Evolutionary conservation across 768 basidiomycete genomes (phyloP).

Genomic region (Russula ochroleuca): DNA sequence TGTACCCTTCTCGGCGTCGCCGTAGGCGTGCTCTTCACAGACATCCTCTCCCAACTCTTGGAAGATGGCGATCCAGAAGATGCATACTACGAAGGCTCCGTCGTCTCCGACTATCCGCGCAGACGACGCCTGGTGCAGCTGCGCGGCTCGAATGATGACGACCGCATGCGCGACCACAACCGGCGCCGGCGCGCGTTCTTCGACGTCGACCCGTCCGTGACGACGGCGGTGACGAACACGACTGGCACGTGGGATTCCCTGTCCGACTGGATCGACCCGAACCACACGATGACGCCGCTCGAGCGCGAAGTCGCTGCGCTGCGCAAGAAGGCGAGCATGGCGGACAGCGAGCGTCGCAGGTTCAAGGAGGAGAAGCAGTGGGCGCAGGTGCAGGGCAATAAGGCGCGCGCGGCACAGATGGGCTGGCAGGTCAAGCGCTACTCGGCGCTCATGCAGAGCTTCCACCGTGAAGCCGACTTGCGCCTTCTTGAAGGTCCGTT

Average conservation of each 20-base stretch:
- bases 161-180: constrained; percentile 17
- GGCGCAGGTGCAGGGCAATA: constrained; percentile 76
- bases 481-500: constrained; percentile 61
- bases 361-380: constrained; percentile 86
- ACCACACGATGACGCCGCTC: constrained; percentile 53
- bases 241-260: constrained; percentile 65
- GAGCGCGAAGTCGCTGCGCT: constrained; percentile 74
- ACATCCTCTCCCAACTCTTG: constrained; percentile 62
- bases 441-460: constrained; percentile 74
- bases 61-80: constrained; percentile 44
- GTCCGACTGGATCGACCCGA: constrained; percentile 60
- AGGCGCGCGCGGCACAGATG: constrained; percentile 70
- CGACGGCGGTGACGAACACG: constrained; percentile 34
- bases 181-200: constrained; percentile 31
- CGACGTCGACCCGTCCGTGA: constrained; percentile 31
- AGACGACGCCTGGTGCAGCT: constrained; percentile 28
- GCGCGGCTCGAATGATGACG: constrained; percentile 6
- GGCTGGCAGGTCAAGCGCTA: constrained; percentile 82
- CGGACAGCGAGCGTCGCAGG: constrained; percentile 76
- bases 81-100: constrained; percentile 28
- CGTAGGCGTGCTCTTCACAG: constrained; percentile 66
- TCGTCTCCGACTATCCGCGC: constrained; percentile 18
- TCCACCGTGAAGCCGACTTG: constrained; percentile 70
- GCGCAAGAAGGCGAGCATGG: constrained; percentile 71
- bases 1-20: constrained; percentile 63